Base-by-base conservation (phyloP, 2,329 filamentous ascomycete species). In the Trichophyton mentagrophytes region DNA sequence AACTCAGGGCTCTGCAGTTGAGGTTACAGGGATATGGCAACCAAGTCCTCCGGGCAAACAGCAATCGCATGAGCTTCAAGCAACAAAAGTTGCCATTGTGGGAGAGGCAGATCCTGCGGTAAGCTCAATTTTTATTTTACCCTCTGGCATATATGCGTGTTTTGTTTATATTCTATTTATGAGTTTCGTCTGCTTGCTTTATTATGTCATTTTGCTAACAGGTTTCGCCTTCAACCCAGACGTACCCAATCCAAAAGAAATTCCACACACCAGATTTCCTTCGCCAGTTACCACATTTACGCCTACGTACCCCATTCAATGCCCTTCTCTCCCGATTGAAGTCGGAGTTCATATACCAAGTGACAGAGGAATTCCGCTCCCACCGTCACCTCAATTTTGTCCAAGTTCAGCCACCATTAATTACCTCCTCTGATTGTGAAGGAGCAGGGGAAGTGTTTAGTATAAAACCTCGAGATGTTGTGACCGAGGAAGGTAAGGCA, bases 371-470 rank as follows among this genome's bases (percentile, higher is more conserved):
- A 74, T 96, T 97, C 74, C 80, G 82, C 30, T 66, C 68, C 55
- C 75, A 78, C 27, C 80, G 84, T 62, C 80, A 84, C 68, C 81
- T 89, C 62, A 88, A 68, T 2, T 76, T 76, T 63, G 65, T 71
- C 7, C 75, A 97, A 74, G 89, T 89, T 6, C 92, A 97, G 67
- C 89, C 93, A 3, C 93, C 93, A 3, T 85, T 97, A 68, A 89
- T 99, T 69, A 97, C 93, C 1, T 96, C 92, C 0, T 96, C 92
- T 0, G 93, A 99, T 69, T 99, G 93, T 69, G 93, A 99, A 76
- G 93, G 93, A 3, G 93, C 91, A 1, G 93, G 93, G 0, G 91
- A 97, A 71, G 92, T 95, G 17, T 99, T 99, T 69, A 84, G 84
- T 8, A 78, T 97, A 42, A 71, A 78, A 20, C 78, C 82, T 22